Evolutionary conservation across 345 rosid genomes (phyloP).

Genomic region (Salix purpurea): DNA sequence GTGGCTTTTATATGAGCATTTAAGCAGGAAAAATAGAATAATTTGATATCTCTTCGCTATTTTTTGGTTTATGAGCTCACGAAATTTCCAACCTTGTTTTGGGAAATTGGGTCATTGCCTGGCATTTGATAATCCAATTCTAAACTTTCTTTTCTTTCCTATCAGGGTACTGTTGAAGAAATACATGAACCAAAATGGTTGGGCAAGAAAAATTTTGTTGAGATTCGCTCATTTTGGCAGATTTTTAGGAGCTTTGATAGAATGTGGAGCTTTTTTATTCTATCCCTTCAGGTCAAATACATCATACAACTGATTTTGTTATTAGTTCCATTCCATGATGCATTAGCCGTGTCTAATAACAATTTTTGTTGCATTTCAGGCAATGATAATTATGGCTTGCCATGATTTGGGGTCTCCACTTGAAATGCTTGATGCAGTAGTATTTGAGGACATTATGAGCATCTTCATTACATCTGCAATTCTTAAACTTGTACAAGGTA

Average conservation of each 20-base stretch:
- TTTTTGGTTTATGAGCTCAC: not conserved
- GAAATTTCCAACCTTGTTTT: not conserved
- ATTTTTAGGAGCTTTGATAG: slow-evolving; percentile 94
- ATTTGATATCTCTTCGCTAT: not conserved
- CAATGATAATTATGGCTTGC: slow-evolving; percentile 93
- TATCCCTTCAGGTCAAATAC: slow-evolving; percentile 70
- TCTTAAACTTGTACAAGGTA: slow-evolving; percentile 75
- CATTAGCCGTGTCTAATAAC: not conserved
- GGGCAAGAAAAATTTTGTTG: slow-evolving; percentile 90
- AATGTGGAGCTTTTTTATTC: slow-evolving; percentile 90
- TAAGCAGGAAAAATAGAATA: not conserved
- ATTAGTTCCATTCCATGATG: not conserved
- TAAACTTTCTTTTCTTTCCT: slow-evolving; percentile 8
- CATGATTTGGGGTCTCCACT: slow-evolving; percentile 88
- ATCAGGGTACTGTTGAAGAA: slow-evolving; percentile 48
- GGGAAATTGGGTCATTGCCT: not conserved
- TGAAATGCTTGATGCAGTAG: slow-evolving; percentile 56
- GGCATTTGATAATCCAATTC: not conserved
- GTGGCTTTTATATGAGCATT: not conserved
- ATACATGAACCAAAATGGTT: slow-evolving; percentile 53
- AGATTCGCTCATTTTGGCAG: slow-evolving; percentile 94
- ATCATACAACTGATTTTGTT: not conserved
- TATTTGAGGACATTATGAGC: slow-evolving; percentile 89
- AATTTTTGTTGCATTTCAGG: slow-evolving; percentile 43
- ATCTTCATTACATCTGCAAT: slow-evolving; percentile 82